These are phyloP conservation scores for Trametes punicea DNA, from an alignment of 768 basidiomycete genomes.

Conservation along the genomic window DNA sequence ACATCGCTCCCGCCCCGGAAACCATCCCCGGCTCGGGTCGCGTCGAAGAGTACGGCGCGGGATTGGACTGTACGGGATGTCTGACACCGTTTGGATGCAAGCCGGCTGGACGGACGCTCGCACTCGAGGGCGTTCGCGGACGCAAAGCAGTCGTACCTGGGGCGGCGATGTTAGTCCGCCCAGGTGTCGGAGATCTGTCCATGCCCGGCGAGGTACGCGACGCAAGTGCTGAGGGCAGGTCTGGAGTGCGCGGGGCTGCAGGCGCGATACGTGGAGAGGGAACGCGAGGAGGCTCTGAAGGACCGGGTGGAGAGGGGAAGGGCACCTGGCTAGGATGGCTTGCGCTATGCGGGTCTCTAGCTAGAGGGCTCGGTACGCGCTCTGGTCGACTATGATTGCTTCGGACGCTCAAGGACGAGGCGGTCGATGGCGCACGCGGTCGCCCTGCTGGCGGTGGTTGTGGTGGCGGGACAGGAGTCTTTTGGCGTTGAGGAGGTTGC, in stretches of 20 bases:
- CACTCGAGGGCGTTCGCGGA: conserved; percentile 13
- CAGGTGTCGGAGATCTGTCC: conserved; percentile 17
- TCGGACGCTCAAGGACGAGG: conserved; percentile 16
- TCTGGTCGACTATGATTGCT: conserved; percentile 18
- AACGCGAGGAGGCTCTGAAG: conserved; percentile 10
- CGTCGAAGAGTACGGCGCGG: conserved; percentile 6
- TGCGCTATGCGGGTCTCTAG: conserved; percentile 1
- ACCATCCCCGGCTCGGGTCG: conserved; percentile 5
- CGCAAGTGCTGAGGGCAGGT: conserved; percentile 3
- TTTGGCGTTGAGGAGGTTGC: conserved; percentile 20
- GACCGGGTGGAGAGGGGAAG: conserved; percentile 20
- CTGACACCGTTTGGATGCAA: conserved; percentile 3
- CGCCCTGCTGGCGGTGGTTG: conserved; percentile 12
- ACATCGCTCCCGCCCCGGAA: neutral
- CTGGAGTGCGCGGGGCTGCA: conserved; percentile 10
- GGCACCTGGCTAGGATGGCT: conserved; percentile 15
- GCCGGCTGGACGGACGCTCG: conserved; percentile 12
- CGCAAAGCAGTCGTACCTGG: conserved; percentile 7
- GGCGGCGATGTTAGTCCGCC: conserved; percentile 7
- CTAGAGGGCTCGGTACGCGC: conserved; percentile 20
- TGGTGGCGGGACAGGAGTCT: conserved; percentile 16
- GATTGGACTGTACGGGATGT: conserved; percentile 16
- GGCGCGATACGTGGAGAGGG: conserved; percentile 10
- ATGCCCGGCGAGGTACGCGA: conserved; percentile 19
- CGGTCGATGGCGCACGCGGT: conserved; percentile 24